Evolutionary conservation across 345 rosid species (phyloP).

Genomic region (Xanthoceras sorbifolium): DNA sequence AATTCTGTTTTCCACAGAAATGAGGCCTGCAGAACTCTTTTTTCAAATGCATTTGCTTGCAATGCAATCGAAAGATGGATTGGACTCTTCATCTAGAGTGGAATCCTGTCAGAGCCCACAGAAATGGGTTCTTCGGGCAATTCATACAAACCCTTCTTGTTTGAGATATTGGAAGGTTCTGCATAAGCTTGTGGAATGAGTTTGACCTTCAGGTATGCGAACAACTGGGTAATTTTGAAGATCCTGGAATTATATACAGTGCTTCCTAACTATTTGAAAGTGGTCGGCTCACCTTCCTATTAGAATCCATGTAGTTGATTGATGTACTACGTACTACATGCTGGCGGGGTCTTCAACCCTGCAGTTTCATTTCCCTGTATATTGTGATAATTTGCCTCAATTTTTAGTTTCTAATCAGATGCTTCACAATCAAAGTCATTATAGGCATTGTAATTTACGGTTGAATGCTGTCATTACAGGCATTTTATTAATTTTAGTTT

Average conservation of each 20-base stretch:
- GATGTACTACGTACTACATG: not conserved
- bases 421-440: not conserved
- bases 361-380: not conserved
- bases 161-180: conserved; percentile 78
- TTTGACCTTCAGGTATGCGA: conserved; percentile 12
- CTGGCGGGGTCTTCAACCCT: no score
- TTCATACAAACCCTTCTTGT: conserved; percentile 81
- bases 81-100: conserved; percentile 39
- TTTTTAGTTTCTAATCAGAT: not conserved
- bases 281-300: not conserved
- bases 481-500: not conserved
- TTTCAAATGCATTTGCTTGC: conserved; percentile 96
- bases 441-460: not conserved
- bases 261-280: not conserved
- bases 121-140: conserved; percentile 86
- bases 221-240: not conserved
- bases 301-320: not conserved
- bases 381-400: not conserved
- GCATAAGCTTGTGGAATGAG: conserved; percentile 44
- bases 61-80: conserved; percentile 37
- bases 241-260: not conserved
- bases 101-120: conserved; percentile 64
- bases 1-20: conserved; percentile 49
- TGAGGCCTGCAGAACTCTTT: conserved; percentile 86
- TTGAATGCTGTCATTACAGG: not conserved